phyloP scores from a whole-genome alignment of 2,329 filamentous ascomycete species.

The Colletotrichum orchidophilum region DNA sequence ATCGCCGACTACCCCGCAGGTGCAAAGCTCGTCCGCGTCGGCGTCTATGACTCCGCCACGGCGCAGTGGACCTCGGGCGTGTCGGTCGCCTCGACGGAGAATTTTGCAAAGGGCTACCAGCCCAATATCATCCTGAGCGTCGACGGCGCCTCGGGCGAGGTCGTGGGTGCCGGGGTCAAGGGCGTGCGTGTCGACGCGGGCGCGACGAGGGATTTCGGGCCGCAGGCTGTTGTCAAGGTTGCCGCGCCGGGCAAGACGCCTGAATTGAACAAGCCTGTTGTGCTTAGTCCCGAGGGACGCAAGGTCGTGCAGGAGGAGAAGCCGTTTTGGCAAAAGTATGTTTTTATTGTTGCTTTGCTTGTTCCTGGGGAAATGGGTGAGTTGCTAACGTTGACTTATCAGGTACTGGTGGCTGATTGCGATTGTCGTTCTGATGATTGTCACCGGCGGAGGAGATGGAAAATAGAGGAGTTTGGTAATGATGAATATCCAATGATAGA shows the following conservation, averaged over 20 bases:
- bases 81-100: constrained; percentile 63
- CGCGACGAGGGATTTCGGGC: constrained; percentile 71
- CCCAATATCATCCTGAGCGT: constrained; percentile 65
- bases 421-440: constrained; percentile 61
- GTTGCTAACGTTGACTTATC: constrained; percentile 44
- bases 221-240: constrained; percentile 62
- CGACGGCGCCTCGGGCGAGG: constrained; percentile 49
- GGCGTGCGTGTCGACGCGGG: constrained; percentile 71
- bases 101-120: constrained; percentile 69
- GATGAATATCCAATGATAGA: constrained; percentile 22
- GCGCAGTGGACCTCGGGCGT: constrained; percentile 63
- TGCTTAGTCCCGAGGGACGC: constrained; percentile 68
- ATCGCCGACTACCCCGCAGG: constrained; percentile 40
- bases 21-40: constrained; percentile 63
- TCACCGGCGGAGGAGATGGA: constrained; percentile 62
- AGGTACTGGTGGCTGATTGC: constrained; percentile 76
- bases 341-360: constrained; percentile 29
- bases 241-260: constrained; percentile 62
- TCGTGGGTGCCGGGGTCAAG: constrained; percentile 61
- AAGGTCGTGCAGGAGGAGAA: constrained; percentile 68
- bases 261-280: constrained; percentile 70
- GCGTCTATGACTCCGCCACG: constrained; percentile 61
- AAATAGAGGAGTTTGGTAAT: constrained; percentile 51
- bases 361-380: background rate
- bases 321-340: constrained; percentile 73